Evolutionary conservation across 2,329 filamentous ascomycete species (phyloP), one percentile per base, ranked within the genome.

Genomic region (Calycina herbarum): DNA sequence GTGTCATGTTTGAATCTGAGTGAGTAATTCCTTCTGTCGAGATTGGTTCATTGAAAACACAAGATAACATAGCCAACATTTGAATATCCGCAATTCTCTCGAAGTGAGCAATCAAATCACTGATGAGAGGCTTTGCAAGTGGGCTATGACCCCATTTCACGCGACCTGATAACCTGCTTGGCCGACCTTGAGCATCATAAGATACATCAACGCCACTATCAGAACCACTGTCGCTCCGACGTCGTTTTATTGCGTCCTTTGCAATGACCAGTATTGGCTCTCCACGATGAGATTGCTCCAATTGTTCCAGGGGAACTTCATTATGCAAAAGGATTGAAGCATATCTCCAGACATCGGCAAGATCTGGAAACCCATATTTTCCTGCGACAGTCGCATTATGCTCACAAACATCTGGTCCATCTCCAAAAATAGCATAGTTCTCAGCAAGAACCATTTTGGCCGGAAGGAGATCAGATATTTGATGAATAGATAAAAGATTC

Each of bases 261-360:
- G 91, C 91, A 68, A 94, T 86, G 6, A 93, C 84, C 33, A 93
- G 78, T 59, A 76, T 72, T 24, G 75, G 88, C 66, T 89, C 82
- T 8, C 82, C 81, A 51, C 82, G 80, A 67, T 83, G 80, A 35
- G 82, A 79, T 64, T 84, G 82, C 3, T 82, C 80, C 56, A 90
- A 78, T 31, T 92, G 79, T 71, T 90, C 84, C 3, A 94, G 80
- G 1, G 90, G 91, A 33, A 94, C 88, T 57, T 92, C 87, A 70
- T 91, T 90, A 69, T 88, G 87, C 57, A 98, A 80, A 5, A 98
- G 82, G 65, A 97, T 81, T 20, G 87, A 89, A 63, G 93, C 82
- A 69, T 97, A 89, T 59, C 86, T 86, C 95, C 95, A 99, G 6
- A 96, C 86, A 71, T 93, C 87, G 31, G 90, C 89, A 35, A 96